These are phyloP conservation scores for Diaporthe velutina DNA, from an alignment of 2,329 filamentous ascomycete genomes.

Conservation along the genomic window DNA sequence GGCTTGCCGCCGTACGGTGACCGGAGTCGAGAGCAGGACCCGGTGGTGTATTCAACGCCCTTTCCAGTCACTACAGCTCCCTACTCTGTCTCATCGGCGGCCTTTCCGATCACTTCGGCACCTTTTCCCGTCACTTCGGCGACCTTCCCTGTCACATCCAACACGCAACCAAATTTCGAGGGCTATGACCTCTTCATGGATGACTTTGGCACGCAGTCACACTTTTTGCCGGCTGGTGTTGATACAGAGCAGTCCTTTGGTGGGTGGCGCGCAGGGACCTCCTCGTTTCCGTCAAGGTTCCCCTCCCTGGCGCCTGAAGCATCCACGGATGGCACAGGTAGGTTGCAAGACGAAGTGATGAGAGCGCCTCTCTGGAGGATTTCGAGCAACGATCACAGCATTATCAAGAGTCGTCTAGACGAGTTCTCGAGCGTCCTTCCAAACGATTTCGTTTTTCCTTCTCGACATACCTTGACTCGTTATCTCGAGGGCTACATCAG, in stretches of 20 bases:
- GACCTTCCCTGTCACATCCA: conserved; percentile 42
- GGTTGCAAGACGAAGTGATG: conserved; percentile 56
- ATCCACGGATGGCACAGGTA: conserved; percentile 51
- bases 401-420: conserved; percentile 70
- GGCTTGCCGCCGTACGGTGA: conserved; percentile 60
- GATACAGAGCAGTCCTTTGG: conserved; percentile 60
- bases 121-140: conserved; percentile 55
- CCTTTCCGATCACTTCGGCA: conserved; percentile 50
- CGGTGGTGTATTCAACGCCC: conserved; percentile 55
- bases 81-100: conserved; percentile 34
- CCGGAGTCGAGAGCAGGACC: conserved; percentile 60
- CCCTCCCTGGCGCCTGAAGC: conserved; percentile 66
- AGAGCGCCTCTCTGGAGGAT: conserved; percentile 59
- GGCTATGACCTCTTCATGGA: conserved; percentile 72
- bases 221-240: conserved; percentile 62
- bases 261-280: conserved; percentile 61
- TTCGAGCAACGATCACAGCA: conserved; percentile 65
- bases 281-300: conserved; percentile 67
- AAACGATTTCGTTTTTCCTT: conserved; percentile 75
- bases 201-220: conserved; percentile 66
- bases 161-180: conserved; percentile 57
- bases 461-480: conserved; percentile 75
- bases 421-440: conserved; percentile 73
- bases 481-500: conserved; percentile 79
- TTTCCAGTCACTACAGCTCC: conserved; percentile 55